Evolutionary conservation across 345 rosid genomes (phyloP).

Genomic region (Pugionium dolabratum): DNA sequence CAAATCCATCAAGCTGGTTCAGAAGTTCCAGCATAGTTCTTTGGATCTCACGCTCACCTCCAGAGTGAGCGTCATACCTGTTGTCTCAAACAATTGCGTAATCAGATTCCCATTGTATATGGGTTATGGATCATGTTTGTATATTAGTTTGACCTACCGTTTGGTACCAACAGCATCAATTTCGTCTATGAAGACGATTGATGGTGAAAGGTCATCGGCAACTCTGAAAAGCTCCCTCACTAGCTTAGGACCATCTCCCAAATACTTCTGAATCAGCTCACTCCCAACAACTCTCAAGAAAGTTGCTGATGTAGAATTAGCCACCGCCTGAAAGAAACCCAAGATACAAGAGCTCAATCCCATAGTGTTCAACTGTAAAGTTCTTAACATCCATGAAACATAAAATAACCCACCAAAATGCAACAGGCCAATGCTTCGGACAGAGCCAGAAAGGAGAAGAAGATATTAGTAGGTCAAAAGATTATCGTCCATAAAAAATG

Average conservation of each 20-base stretch:
- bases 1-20: conserved; percentile 95
- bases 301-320: conserved; percentile 95
- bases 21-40: conserved; percentile 97
- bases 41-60: conserved; percentile 98
- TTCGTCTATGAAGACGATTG: conserved; percentile 95
- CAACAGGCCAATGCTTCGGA: not conserved
- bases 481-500: not conserved
- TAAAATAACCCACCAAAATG: not conserved
- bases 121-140: not conserved
- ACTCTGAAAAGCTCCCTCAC: conserved; percentile 96
- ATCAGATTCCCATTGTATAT: not conserved
- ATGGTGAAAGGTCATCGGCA: conserved; percentile 93
- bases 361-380: not conserved
- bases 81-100: not conserved
- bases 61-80: conserved; percentile 94
- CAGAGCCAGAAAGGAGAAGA: not conserved
- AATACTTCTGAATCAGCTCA: conserved; percentile 93
- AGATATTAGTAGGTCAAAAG: not conserved
- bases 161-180: conserved; percentile 98
- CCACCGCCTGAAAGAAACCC: conserved; percentile 70
- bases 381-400: not conserved
- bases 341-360: conserved; percentile 16
- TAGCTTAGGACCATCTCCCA: conserved; percentile 96
- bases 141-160: conserved; percentile 51
- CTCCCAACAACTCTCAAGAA: conserved; percentile 97